Conservation (phyloP, 192 early-diverging fungal species). For the Mortierella alpina region DNA sequence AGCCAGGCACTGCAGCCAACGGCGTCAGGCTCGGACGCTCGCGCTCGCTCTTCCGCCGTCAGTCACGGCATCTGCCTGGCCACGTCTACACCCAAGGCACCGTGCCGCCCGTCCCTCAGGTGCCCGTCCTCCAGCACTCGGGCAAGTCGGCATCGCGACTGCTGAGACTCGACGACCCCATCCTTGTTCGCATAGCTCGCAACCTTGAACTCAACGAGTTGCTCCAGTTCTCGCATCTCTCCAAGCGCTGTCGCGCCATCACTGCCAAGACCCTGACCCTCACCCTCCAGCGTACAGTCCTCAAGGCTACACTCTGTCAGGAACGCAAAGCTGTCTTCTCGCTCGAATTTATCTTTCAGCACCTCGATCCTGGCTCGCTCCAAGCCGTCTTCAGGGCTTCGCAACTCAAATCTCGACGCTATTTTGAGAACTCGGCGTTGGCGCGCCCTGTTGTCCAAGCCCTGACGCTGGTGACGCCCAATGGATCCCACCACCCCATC, state of each 20-base stretch:
- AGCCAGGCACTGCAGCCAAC: background rate
- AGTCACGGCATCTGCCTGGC: conserved; percentile 17
- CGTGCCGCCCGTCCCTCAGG: conserved; percentile 41
- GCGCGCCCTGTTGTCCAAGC: conserved; percentile 49
- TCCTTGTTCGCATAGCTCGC: conserved; percentile 44
- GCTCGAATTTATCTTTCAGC: conserved; percentile 53
- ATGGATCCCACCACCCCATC: conserved; percentile 46
- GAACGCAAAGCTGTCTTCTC: conserved; percentile 54
- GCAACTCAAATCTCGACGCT: conserved; percentile 45
- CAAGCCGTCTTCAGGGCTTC: conserved; percentile 51
- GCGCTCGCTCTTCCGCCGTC: conserved; percentile 45
- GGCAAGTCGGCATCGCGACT: conserved; percentile 42
- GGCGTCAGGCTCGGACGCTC: conserved; percentile 30
- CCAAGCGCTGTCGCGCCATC: conserved; percentile 47
- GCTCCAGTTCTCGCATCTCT: conserved; percentile 41
- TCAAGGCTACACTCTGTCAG: conserved; percentile 52
- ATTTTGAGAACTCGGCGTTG: conserved; percentile 51
- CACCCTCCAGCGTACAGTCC: conserved; percentile 39
- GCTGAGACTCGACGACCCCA: conserved; percentile 37
- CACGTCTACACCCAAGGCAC: conserved; percentile 46
- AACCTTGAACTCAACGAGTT: conserved; percentile 28
- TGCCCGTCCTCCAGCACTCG: conserved; percentile 42
- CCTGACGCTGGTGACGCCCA: conserved; percentile 40
- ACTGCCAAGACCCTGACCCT: conserved; percentile 48
- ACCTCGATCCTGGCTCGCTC: conserved; percentile 46